Evolutionary conservation across 2,329 filamentous ascomycete species (phyloP), one percentile per base, ranked within the genome.

Genomic region (Pestalotiopsis sp.): DNA sequence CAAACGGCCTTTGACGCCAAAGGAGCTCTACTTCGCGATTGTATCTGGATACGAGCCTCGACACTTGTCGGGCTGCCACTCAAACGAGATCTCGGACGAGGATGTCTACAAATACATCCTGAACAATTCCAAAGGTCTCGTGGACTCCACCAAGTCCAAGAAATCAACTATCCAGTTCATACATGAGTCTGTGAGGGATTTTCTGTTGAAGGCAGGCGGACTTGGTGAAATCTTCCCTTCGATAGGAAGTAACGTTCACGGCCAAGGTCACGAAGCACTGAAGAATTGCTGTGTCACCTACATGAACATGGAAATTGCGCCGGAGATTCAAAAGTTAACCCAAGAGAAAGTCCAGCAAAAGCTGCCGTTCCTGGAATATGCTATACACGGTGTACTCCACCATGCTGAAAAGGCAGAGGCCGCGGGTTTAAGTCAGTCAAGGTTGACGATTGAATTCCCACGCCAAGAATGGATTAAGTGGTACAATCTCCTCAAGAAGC

Each of bases 101-200:
- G 69, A 66, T 1, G 79, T 83, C 57, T 63, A 71, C 0, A 74
- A 67, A 1, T 83, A 78, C 27, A 76, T 88, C 0, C 73, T 82
- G 0, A 77, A 75, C 45, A 81, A 76, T 0, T 89, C 86, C 0
- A 88, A 88, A 71, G 86, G 87, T 0, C 76, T 88, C 6, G 82
- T 81, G 0, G 85, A 88, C 66, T 70, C 82, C 0, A 82, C 80
- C 0, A 79, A 74, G 17, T 72, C 75, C 0, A 71, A 76, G 13
- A 2, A 25, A 0, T 70, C 73, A 0, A 81, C 71, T 0, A 82
- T 87, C 0, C 86, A 88, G 68, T 88, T 87, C 72, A 87, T 87
- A 3, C 85, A 88, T 57, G 83, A 87, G 71, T 85, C 85, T 0
- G 83, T 87, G 0, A 73, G 79, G 0, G 84, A 87, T 12, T 87